Evolutionary conservation across 2,329 filamentous ascomycete species (phyloP).

Genomic region (Cytospora schulzeri): DNA sequence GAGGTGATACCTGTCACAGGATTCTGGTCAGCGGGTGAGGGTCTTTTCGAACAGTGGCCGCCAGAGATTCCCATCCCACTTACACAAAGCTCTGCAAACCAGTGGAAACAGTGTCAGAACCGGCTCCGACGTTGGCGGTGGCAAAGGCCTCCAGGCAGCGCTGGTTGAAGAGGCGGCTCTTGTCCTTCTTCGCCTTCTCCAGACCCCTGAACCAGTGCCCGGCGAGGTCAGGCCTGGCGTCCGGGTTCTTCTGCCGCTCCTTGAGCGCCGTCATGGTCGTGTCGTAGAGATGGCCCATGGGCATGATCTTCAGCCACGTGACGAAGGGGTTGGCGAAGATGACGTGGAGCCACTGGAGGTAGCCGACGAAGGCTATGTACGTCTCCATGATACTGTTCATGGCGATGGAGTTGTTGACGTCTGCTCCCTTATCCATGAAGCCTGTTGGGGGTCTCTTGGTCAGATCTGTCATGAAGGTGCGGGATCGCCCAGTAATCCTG

Average conservation of each 20-base stretch:
- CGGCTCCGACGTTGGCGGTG: constrained; percentile 31
- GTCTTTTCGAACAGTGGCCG: too few species aligned
- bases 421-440: constrained; percentile 35
- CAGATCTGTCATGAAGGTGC: neutral
- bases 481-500: neutral
- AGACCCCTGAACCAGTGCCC: constrained; percentile 34
- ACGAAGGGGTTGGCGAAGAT: constrained; percentile 35
- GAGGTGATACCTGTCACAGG: constrained; percentile 28
- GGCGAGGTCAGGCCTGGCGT: constrained; percentile 32
- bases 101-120: constrained; percentile 31
- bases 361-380: constrained; percentile 32
- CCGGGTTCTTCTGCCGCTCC: constrained; percentile 31
- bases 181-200: constrained; percentile 29
- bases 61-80: too few species aligned
- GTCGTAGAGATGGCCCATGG: constrained; percentile 35
- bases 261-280: constrained; percentile 33
- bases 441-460: constrained; percentile 24
- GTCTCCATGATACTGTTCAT: constrained; percentile 29
- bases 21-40: too few species aligned
- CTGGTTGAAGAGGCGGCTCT: constrained; percentile 20
- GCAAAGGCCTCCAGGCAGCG: constrained; percentile 28
- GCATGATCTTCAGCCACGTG: constrained; percentile 34
- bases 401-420: constrained; percentile 38
- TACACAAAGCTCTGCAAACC: constrained; percentile 33
- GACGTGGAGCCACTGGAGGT: constrained; percentile 33